These are phyloP conservation scores for Apiospora hydei DNA, from an alignment of 2,329 filamentous ascomycete species.

Conservation along the genomic window DNA sequence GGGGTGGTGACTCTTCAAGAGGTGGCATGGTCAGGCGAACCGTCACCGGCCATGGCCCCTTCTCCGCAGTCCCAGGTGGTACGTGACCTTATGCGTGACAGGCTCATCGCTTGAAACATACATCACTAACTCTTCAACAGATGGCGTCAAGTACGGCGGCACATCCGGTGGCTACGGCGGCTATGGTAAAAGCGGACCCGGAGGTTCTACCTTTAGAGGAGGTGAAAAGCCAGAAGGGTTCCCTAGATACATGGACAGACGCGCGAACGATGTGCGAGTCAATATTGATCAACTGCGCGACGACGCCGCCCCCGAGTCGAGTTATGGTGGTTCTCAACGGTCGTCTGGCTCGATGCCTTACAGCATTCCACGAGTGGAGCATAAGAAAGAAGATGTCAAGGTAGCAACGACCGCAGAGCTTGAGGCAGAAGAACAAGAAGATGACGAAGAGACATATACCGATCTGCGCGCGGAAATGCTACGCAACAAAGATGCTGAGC, in stretches of 20 bases:
- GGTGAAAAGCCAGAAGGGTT: slow-evolving; percentile 45
- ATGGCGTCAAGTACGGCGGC: slow-evolving; percentile 35
- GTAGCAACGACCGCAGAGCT: slow-evolving; percentile 65
- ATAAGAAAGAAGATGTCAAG: slow-evolving; percentile 60
- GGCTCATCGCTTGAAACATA: neutral
- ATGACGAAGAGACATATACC: slow-evolving; percentile 53
- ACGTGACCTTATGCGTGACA: slow-evolving; percentile 25
- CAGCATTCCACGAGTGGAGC: slow-evolving; percentile 62
- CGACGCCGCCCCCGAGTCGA: slow-evolving; percentile 48
- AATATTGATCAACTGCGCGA: slow-evolving; percentile 64
- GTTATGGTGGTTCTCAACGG: slow-evolving; percentile 36
- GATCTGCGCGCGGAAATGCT: slow-evolving; percentile 44
- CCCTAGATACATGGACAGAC: slow-evolving; percentile 50
- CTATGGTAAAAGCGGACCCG: slow-evolving; percentile 31
- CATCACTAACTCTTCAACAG: slow-evolving; percentile 33
- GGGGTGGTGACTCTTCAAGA: slow-evolving; percentile 39
- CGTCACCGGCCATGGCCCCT: slow-evolving; percentile 45
- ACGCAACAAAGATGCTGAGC: slow-evolving; percentile 36
- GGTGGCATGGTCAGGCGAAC: slow-evolving; percentile 40
- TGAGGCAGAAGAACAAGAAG: slow-evolving; percentile 58
- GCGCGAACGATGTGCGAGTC: slow-evolving; percentile 56
- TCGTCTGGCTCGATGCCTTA: slow-evolving; percentile 54
- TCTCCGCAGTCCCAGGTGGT: slow-evolving; percentile 42
- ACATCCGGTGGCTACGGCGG: slow-evolving; percentile 31
- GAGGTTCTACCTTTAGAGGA: slow-evolving; percentile 31